A percentile compares a stretch with the other conserved stretches of the same genome.
These are phyloP conservation scores for Nicotiana obtusifolia DNA, from an alignment of 257 asterid genomes.

Conservation along the genomic window DNA sequence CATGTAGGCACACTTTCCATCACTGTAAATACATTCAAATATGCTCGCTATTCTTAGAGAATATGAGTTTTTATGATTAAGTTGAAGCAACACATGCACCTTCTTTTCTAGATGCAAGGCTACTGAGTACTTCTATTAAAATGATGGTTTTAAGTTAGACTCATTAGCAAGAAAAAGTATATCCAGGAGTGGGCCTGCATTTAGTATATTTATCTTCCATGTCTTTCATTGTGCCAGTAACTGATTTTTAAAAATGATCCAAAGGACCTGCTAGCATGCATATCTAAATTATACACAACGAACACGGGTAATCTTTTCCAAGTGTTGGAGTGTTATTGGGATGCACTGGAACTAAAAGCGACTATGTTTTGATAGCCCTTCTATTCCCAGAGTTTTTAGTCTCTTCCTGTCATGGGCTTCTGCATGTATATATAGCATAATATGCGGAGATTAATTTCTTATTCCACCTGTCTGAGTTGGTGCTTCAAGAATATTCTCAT, in stretches of 20 bases:
- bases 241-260: neutral
- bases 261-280: neutral
- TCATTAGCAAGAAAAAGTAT: neutral
- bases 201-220: neutral
- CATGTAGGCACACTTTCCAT: conserved; percentile 40
- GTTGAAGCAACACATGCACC: too few relatives aligned
- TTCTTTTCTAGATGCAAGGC: too few relatives aligned
- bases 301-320: neutral
- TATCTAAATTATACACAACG: neutral
- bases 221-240: neutral
- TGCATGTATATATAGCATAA: neutral
- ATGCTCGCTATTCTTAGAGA: neutral
- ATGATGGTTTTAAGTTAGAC: neutral
- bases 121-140: neutral
- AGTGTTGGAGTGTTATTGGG: neutral
- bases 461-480: neutral
- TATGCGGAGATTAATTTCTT: neutral
- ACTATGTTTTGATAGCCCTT: neutral
- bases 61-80: too few relatives aligned
- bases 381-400: neutral
- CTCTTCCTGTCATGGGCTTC: neutral
- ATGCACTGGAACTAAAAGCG: neutral
- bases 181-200: neutral
- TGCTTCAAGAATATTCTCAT: neutral
- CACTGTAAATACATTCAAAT: neutral